phyloP scores from a whole-genome alignment of 352 stramenopile species.

The Globisporangium paddicum region DNA sequence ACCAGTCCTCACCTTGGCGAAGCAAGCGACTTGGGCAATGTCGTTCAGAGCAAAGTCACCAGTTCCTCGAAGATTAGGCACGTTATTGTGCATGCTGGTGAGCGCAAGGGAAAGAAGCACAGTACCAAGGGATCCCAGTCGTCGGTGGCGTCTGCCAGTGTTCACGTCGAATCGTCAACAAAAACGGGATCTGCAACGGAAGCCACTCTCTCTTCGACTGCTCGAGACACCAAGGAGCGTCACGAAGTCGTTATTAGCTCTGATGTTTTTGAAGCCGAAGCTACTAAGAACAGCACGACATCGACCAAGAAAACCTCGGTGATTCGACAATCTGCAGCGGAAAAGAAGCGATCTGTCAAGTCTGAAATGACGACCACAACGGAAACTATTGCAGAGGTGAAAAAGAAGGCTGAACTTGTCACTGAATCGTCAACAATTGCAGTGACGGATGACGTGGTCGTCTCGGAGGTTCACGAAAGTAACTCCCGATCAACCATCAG shows the following conservation, averaged over 20 bases:
- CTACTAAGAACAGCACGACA: neutral
- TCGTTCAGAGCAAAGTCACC: neutral
- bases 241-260: neutral
- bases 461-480: neutral
- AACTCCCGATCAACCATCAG: neutral
- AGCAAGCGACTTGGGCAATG: neutral
- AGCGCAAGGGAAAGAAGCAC: slow-evolving; percentile 4
- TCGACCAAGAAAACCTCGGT: neutral
- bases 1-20: neutral
- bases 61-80: neutral
- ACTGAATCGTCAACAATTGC: neutral
- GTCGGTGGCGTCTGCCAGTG: neutral
- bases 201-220: neutral
- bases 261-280: neutral
- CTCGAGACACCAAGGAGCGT: neutral
- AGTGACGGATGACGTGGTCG: neutral
- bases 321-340: neutral
- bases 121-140: neutral
- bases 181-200: neutral
- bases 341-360: neutral
- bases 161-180: neutral
- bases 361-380: neutral
- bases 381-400: neutral
- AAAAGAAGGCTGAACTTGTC: neutral
- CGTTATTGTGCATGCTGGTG: neutral